These are phyloP conservation scores for Ruellia speciosa DNA, from an alignment of 305 asterid genomes.

Conservation along the genomic window DNA sequence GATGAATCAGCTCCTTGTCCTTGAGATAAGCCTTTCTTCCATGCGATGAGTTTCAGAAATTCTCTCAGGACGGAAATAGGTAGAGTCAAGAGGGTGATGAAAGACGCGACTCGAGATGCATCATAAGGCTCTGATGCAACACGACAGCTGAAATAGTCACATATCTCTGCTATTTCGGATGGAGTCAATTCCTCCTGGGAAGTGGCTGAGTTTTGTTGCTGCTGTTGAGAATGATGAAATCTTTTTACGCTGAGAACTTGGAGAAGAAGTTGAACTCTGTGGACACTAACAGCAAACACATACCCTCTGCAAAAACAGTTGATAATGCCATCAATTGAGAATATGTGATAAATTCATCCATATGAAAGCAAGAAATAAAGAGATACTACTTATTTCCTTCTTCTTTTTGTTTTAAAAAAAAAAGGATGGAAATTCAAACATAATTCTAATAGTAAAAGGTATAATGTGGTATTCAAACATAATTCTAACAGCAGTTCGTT, in stretches of 20 bases:
- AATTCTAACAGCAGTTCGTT: constrained; percentile 2
- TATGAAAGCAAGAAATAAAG: too few relatives aligned
- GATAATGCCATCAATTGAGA: constrained; percentile 15
- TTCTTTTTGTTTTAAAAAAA: too few relatives aligned
- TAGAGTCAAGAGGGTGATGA: constrained; percentile 82
- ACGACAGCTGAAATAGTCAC: constrained; percentile 96
- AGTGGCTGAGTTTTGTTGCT: constrained; percentile 66
- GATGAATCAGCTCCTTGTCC: constrained; percentile 66
- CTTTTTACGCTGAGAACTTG: constrained; percentile 94
- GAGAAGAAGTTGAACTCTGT: constrained; percentile 97
- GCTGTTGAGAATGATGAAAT: constrained; percentile 88
- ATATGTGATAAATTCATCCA: too few relatives aligned
- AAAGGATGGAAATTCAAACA: background rate
- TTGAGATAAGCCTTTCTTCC: constrained; percentile 92
- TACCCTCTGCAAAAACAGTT: constrained; percentile 62
- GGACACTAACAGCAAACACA: constrained; percentile 97
- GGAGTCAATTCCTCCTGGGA: constrained; percentile 87
- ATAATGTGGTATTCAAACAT: background rate
- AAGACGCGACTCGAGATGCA: constrained; percentile 96
- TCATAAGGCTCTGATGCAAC: constrained; percentile 99
- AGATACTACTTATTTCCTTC: too few relatives aligned
- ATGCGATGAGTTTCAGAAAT: constrained; percentile 86
- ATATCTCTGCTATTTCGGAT: constrained; percentile 86
- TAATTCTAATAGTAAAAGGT: background rate
- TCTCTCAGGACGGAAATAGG: constrained; percentile 92